Percentiles rank a stretch among this genome's conserved stretches.
phyloP scores from a whole-genome alignment of 2,329 filamentous ascomycete species.

The Curvularia sp. region DNA sequence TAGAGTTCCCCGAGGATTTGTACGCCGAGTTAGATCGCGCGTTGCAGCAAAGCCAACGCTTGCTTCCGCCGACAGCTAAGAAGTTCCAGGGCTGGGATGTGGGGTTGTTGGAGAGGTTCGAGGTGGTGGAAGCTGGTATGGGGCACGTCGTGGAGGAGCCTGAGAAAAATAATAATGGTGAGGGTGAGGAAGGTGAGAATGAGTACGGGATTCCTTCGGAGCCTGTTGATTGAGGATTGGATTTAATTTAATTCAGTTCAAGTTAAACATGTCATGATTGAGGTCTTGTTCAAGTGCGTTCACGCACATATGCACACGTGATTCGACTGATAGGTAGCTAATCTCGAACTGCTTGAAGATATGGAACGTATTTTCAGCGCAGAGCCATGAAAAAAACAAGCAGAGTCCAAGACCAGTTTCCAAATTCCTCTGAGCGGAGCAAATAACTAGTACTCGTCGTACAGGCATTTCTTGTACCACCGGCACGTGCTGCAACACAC shows the following conservation, averaged over 20 bases:
- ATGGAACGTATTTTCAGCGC: not conserved
- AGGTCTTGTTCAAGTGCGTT: not conserved
- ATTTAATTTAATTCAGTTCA: not conserved
- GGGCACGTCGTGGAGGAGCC: not conserved
- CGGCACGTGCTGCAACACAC: too few species aligned
- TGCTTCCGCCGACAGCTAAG: slow-evolving; percentile 64
- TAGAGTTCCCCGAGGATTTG: slow-evolving; percentile 59
- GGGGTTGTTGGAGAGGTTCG: slow-evolving; percentile 66
- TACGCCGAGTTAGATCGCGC: slow-evolving; percentile 55
- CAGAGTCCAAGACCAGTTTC: too few species aligned
- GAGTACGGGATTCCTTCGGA: slow-evolving; percentile 7
- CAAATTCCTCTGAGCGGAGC: not conserved
- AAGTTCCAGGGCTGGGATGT: slow-evolving; percentile 72
- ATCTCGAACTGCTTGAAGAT: not conserved
- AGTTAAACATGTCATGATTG: not conserved
- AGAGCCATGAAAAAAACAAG: not conserved
- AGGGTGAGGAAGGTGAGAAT: not conserved
- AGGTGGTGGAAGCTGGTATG: slow-evolving; percentile 32
- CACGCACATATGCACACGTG: not conserved
- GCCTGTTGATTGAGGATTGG: slow-evolving; percentile 10
- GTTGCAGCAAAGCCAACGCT: slow-evolving; percentile 58
- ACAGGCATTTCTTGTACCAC: too few species aligned
- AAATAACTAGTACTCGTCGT: too few species aligned
- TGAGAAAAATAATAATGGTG: not conserved
- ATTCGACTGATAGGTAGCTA: too few species aligned